These are phyloP conservation scores for Cystobasidiaceae sp. DNA, from an alignment of 1,284 basidiomycete genomes.

Conservation along the genomic window DNA sequence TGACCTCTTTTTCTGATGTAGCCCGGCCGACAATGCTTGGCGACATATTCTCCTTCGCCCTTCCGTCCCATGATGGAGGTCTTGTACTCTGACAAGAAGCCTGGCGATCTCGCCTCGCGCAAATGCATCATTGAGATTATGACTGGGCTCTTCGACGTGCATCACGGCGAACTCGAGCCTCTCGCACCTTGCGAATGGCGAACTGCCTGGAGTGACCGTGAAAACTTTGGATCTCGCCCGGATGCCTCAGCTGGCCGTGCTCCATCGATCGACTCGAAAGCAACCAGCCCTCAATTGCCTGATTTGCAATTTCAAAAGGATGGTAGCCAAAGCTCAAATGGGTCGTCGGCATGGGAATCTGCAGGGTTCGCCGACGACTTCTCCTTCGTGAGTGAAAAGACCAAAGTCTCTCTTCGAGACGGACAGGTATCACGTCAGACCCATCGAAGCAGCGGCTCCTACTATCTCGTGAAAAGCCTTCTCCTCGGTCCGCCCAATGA, in stretches of 20 bases:
- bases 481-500: slow-evolving; percentile 45
- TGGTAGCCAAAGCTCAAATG: background rate
- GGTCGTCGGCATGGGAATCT: slow-evolving; percentile 25
- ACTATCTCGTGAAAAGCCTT: slow-evolving; percentile 42
- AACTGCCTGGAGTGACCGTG: slow-evolving; percentile 50
- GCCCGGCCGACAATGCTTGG: slow-evolving; percentile 59
- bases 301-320: background rate
- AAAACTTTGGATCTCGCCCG: background rate
- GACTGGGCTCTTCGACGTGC: slow-evolving; percentile 74
- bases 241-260: no score
- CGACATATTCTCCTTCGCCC: slow-evolving; percentile 75
- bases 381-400: background rate
- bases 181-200: slow-evolving; percentile 51
- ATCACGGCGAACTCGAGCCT: slow-evolving; percentile 47
- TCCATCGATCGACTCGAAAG: background rate
- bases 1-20: slow-evolving; percentile 3
- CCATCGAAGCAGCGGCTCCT: slow-evolving; percentile 22
- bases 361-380: slow-evolving; percentile 12
- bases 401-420: no score
- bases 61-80: slow-evolving; percentile 75
- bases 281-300: slow-evolving; percentile 16
- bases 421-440: background rate
- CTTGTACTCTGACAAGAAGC: slow-evolving; percentile 94
- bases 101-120: slow-evolving; percentile 81
- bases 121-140: slow-evolving; percentile 86